Evolutionary conservation across 1,284 basidiomycete genomes (phyloP).

Genomic region (Vanrija pseudolonga): DNA sequence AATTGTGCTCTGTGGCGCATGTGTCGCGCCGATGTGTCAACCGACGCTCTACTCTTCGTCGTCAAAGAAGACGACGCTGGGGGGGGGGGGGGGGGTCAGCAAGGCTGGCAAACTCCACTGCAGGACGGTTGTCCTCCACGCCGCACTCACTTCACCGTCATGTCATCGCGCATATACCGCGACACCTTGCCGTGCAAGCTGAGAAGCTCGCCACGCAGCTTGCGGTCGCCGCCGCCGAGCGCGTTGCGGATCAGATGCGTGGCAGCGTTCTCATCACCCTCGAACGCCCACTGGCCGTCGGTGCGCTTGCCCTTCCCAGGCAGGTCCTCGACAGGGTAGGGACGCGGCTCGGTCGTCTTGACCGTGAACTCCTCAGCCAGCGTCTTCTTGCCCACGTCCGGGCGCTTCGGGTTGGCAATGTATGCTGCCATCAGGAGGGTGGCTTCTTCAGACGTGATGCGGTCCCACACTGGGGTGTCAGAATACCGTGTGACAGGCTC

Average conservation of each 20-base stretch:
- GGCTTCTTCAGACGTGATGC: slow-evolving; percentile 90
- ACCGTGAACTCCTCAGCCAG: slow-evolving; percentile 29
- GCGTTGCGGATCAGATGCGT: slow-evolving; percentile 93
- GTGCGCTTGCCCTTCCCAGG: slow-evolving; percentile 20
- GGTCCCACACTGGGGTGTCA: slow-evolving; percentile 70
- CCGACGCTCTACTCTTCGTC: slow-evolving; percentile 3
- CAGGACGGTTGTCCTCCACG: no score
- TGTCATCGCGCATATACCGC: slow-evolving; percentile 78
- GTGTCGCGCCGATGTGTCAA: no score
- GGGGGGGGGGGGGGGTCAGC: no score
- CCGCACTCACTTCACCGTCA: slow-evolving; percentile 76
- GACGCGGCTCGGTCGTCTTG: slow-evolving; percentile 22
- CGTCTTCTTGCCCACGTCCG: slow-evolving; percentile 29
- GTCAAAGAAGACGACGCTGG: slow-evolving; percentile 33
- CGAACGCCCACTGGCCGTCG: slow-evolving; percentile 66
- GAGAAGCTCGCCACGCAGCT: slow-evolving; percentile 64
- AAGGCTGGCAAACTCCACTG: background rate
- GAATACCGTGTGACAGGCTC: background rate
- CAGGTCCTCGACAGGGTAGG: slow-evolving; percentile 41
- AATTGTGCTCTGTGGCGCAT: no score
- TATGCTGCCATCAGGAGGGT: slow-evolving; percentile 84
- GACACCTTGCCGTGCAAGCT: slow-evolving; percentile 81
- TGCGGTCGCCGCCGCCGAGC: slow-evolving; percentile 77
- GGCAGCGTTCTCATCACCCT: slow-evolving; percentile 75
- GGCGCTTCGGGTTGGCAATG: slow-evolving; percentile 61